phyloP scores from a whole-genome alignment of 2,329 filamentous ascomycete species.

The Neofusicoccum umdonicola region DNA sequence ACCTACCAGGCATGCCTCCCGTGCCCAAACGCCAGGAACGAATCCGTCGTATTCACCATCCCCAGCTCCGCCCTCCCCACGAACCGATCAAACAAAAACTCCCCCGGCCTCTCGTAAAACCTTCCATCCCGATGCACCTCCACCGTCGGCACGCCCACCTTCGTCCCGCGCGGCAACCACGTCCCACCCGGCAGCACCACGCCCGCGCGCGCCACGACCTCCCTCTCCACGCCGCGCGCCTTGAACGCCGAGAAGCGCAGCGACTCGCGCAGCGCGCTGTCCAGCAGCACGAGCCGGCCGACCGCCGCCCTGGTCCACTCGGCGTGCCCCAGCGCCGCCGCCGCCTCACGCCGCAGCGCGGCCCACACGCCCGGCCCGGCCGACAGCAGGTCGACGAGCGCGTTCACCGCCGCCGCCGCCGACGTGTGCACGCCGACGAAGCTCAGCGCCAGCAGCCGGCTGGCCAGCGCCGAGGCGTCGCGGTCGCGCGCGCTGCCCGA shows the following conservation, averaged over 20 bases:
- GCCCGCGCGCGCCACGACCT: conserved; percentile 34
- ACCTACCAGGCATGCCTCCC: conserved; percentile 49
- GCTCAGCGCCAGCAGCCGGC: not conserved
- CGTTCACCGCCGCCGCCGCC: not conserved
- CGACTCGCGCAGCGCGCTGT: conserved; percentile 55
- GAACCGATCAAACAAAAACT: conserved; percentile 25
- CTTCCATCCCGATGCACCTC: conserved; percentile 22
- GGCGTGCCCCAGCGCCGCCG: conserved; percentile 33
- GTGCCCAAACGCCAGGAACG: conserved; percentile 56
- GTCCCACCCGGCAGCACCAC: not conserved
- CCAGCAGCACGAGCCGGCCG: conserved; percentile 44
- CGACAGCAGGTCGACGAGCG: conserved; percentile 22
- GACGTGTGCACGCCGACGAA: conserved; percentile 9
- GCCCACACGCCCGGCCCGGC: conserved; percentile 22
- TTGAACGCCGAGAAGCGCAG: conserved; percentile 51
- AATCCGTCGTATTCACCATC: conserved; percentile 54
- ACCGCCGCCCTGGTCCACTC: conserved; percentile 50
- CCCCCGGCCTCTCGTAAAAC: conserved; percentile 20
- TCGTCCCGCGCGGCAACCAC: not conserved
- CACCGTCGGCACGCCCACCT: conserved; percentile 22
- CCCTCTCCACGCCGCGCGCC: conserved; percentile 47
- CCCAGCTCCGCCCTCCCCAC: conserved; percentile 43
- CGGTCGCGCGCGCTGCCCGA: not conserved
- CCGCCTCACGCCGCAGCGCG: conserved; percentile 46
- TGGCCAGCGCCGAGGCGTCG: not conserved